Evolutionary conservation across 140 eudicot species (phyloP).

Genomic region (Erigeron philadelphicus): DNA sequence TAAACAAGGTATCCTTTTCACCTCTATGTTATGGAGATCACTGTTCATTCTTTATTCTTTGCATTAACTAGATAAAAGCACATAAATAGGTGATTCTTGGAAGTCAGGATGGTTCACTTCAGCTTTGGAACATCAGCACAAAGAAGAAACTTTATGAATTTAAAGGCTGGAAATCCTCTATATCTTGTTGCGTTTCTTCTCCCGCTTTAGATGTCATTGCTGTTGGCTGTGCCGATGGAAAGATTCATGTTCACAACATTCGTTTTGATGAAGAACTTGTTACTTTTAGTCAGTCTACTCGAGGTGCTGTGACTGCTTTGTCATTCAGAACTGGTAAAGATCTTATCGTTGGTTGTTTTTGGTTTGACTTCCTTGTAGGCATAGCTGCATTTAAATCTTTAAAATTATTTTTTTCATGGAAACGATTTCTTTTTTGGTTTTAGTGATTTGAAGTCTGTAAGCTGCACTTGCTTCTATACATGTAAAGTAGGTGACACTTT

Average conservation of each 20-base stretch:
- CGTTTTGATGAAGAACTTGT: conserved; percentile 75
- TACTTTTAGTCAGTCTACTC: conserved; percentile 69
- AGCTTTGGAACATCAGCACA: conserved; percentile 90
- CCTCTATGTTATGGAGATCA: not conserved
- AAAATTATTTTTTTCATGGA: not conserved
- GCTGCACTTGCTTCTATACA: not conserved
- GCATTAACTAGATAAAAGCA: conserved; percentile 16
- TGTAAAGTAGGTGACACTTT: conserved; percentile 14
- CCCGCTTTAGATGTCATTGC: conserved; percentile 96
- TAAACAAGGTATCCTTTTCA: conserved; percentile 63
- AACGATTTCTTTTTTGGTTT: not conserved
- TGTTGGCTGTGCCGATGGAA: conserved; percentile 95
- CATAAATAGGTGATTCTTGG: conserved; percentile 72
- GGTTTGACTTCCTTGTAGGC: not conserved
- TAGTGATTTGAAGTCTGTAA: not conserved
- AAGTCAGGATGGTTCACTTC: conserved; percentile 76
- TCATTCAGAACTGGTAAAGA: conserved; percentile 84
- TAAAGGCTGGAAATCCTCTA: conserved; percentile 76
- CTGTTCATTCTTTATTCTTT: not conserved
- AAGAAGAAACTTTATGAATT: conserved; percentile 73
- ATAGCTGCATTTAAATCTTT: conserved; percentile 1
- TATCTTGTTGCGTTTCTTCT: conserved; percentile 75
- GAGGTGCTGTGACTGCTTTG: conserved; percentile 90
- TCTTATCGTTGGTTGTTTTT: conserved; percentile 1
- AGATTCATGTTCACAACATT: conserved; percentile 76